Evolutionary conservation across 306 rosid genomes (phyloP), one percentile per base, ranked within the genome.

Genomic region (Abrus precatorius): DNA sequence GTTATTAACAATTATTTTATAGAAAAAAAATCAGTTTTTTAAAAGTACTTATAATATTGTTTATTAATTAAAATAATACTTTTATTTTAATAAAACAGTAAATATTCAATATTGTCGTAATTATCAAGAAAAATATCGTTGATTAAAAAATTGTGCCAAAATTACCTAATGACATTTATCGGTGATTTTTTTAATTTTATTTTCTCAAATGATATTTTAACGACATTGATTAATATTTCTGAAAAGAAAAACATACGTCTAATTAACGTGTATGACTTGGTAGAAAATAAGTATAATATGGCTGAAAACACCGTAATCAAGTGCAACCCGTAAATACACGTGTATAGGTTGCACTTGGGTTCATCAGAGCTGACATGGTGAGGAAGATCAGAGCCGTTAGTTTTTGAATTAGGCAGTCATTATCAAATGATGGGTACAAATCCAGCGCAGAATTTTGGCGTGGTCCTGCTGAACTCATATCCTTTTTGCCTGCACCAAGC

Each of bases 391-490:
- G 29, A 75, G 72, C 85, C 93, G 80, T 86, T 75, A 56, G 79
- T 69, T 88, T 36, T 89, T 85, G 84, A 93, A 88, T 79, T 80
- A 76, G 60, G 85, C 5, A 75, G 94, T 90, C 97, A 52, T 81
- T 86, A 57, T 91, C 88, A 79, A 69, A 74, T 79, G 91, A 91
- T 67, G 73, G 89, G 56, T 81, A 89, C 94, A 84, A 86, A 65
- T 84, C 90, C 90, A 88, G 87, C 83, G 73, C 89, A 89, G 80
- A 72, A 75, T 73, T 79, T 88, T 86, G 90, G 84, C 88, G 85
- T 87, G 92, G 91, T 88, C 93, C 91, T 67, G 40, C 83, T 78
- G 34, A 83, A 72, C 88, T 83, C 87, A 60, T 67, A 56, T 83
- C 80, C 50, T 84, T 41, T 72, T 76, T 74, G 14, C 49, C 86